Percentiles rank a stretch among this genome's conserved stretches.
These are phyloP conservation scores for Fusarium sororula DNA, from an alignment of 2,329 filamentous ascomycete genomes.

Conservation along the genomic window DNA sequence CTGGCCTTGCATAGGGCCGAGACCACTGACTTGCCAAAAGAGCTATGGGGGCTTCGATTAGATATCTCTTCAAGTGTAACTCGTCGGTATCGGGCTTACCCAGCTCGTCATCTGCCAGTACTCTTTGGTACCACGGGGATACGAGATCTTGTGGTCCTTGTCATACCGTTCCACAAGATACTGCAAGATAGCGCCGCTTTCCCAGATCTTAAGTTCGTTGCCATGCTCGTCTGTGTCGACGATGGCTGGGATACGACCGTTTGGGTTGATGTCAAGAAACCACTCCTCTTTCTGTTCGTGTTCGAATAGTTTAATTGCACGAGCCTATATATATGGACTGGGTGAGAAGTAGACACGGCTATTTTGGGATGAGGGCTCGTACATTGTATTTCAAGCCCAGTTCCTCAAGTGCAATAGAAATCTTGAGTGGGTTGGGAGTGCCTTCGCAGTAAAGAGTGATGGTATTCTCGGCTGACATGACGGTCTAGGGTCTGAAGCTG, in stretches of 20 bases:
- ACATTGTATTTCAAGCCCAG: conserved; percentile 81
- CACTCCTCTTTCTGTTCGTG: conserved; percentile 82
- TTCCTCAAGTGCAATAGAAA: conserved; percentile 86
- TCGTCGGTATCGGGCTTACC: conserved; percentile 51
- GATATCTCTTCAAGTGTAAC: background rate
- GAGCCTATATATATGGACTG: conserved; percentile 46
- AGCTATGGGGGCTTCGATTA: conserved; percentile 48
- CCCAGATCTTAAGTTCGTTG: conserved; percentile 77
- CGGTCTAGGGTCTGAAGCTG: background rate
- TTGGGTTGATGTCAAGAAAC: conserved; percentile 92
- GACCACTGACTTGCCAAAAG: conserved; percentile 79
- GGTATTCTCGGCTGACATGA: conserved; percentile 42
- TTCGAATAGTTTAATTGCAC: conserved; percentile 73
- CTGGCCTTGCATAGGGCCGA: conserved; percentile 83
- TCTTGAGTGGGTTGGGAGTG: conserved; percentile 91
- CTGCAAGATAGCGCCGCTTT: conserved; percentile 83
- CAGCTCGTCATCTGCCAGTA: conserved; percentile 83
- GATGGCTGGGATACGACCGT: conserved; percentile 87
- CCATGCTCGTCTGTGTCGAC: conserved; percentile 82
- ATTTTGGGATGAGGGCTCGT: background rate
- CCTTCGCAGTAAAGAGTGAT: conserved; percentile 84
- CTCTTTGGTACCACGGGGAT: conserved; percentile 75
- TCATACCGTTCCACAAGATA: conserved; percentile 87
- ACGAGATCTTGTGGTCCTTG: conserved; percentile 81
- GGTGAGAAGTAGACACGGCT: background rate